Base-by-base conservation (phyloP, 2,329 filamentous ascomycete genomes). In the Tolypocladium tundrense region DNA sequence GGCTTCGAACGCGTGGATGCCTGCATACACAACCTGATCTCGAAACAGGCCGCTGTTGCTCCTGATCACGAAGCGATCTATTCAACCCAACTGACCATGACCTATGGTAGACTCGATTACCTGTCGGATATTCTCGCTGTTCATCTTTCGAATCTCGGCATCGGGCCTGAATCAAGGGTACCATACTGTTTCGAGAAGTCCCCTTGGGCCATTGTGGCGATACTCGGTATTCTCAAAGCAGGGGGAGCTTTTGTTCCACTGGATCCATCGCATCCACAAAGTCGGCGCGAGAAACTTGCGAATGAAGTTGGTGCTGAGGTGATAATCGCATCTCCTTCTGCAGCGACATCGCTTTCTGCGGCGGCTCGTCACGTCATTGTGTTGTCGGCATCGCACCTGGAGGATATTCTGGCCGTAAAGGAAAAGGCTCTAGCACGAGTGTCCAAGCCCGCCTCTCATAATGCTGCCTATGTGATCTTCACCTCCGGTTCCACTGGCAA, bases 401-500 rank as follows among this genome's bases (percentile, higher is more conserved):
- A 13, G 13, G 24, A 48, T 24, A 48, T 48, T 6, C 14, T 31
- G 35, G 11, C 43, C 24, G 2, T 24, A 24, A 48, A 9, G 5
- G 2, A 14, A 14, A 48, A 27, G 3, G 11, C 35, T 14, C 35
- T 4, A 3, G 35, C 11, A 37, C 35, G 11, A 14, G 10, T 14
- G 35, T 14, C 35, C 11, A 37, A 24, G 27, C 27, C 31, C 31
- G 7, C 31, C 31, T 33, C 31, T 33, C 31, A 21, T 14, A 16
- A 61, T 48, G 57, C 61, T 0, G 65, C 65, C 0, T 69, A 66
- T 39, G 56, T 68, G 0, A 55, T 69, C 19, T 70, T 68, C 43
- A 70, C 68, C 0, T 70, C 67, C 0, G 68, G 68, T 2, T 65
- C 59, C 1, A 68, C 68, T 0, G 68, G 68, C 1, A 58, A 58